These are phyloP conservation scores for Xanthoconium separans DNA, from an alignment of 1,284 basidiomycete genomes.

Conservation along the genomic window DNA sequence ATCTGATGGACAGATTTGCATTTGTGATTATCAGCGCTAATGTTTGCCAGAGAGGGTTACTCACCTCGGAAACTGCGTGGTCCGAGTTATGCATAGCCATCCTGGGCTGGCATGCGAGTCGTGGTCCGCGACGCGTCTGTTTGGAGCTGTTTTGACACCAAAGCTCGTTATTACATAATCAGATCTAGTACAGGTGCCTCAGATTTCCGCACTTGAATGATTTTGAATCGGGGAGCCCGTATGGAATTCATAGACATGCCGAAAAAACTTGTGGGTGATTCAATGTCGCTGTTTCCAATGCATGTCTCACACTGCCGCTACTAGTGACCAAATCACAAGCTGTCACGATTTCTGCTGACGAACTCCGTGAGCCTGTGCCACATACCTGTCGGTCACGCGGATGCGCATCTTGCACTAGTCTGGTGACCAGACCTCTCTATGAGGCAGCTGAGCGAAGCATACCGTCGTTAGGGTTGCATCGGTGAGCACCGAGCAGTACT, in stretches of 20 bases:
- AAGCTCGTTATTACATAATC: not conserved
- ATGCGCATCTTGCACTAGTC: no score
- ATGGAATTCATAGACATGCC: conserved; percentile 12
- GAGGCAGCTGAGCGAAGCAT: no score
- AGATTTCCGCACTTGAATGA: not conserved
- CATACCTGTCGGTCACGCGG: no score
- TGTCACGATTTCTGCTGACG: no score
- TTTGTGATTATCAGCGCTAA: not conserved
- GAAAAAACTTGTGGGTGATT: conserved; percentile 14
- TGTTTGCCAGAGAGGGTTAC: conserved; percentile 4
- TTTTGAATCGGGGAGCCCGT: not conserved
- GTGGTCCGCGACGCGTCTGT: conserved; percentile 22
- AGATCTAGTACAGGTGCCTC: not conserved
- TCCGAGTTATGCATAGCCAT: conserved; percentile 23
- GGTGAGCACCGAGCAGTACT: no score
- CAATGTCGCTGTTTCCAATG: not conserved
- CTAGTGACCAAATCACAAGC: no score
- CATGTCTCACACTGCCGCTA: conserved; percentile 3
- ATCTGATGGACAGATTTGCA: conserved; percentile 15
- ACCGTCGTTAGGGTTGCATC: no score
- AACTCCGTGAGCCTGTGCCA: no score
- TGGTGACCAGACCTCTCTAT: no score
- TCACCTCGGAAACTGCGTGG: conserved; percentile 25
- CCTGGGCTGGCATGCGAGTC: conserved; percentile 12
- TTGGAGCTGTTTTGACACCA: conserved; percentile 16